phyloP scores from a whole-genome alignment of 176 grass and related monocot species.

The Aegilops speltoides region DNA sequence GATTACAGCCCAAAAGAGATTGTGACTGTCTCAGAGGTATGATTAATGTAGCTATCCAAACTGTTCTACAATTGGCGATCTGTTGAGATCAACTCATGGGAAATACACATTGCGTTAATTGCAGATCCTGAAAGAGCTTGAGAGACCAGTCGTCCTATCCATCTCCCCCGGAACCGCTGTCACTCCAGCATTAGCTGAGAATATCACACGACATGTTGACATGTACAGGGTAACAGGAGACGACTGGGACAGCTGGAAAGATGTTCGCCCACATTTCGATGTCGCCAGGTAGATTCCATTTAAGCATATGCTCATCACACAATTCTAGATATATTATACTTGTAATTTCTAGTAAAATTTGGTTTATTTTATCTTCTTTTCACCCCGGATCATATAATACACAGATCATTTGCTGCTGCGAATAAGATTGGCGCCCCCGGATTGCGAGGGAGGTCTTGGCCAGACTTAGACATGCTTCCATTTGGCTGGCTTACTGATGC shows the following conservation, averaged over 20 bases:
- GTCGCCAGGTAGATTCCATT: constrained; percentile 54
- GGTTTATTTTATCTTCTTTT: not conserved
- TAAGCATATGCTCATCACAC: not conserved
- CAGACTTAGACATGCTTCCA: constrained; percentile 92
- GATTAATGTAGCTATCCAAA: not conserved
- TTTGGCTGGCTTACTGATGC: constrained; percentile 88
- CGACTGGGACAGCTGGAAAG: constrained; percentile 88
- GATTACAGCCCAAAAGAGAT: constrained; percentile 86
- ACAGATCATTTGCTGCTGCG: constrained; percentile 62
- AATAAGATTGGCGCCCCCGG: constrained; percentile 72
- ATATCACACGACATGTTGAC: constrained; percentile 62
- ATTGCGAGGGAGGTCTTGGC: constrained; percentile 80
- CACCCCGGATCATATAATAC: not conserved
- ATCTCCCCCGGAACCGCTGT: constrained; percentile 69
- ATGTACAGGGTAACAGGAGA: constrained; percentile 91
- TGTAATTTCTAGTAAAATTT: not conserved
- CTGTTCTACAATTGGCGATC: not conserved
- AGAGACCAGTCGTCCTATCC: constrained; percentile 63
- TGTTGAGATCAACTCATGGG: not conserved
- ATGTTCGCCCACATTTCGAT: constrained; percentile 77
- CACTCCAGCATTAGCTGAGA: constrained; percentile 64
- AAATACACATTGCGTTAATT: constrained; percentile 11
- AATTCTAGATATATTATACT: not conserved
- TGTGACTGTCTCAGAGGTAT: constrained; percentile 71
- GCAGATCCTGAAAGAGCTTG: constrained; percentile 78